Evolutionary conservation across 2,329 filamentous ascomycete genomes (phyloP).

Genomic region (Hortaea sp.): DNA sequence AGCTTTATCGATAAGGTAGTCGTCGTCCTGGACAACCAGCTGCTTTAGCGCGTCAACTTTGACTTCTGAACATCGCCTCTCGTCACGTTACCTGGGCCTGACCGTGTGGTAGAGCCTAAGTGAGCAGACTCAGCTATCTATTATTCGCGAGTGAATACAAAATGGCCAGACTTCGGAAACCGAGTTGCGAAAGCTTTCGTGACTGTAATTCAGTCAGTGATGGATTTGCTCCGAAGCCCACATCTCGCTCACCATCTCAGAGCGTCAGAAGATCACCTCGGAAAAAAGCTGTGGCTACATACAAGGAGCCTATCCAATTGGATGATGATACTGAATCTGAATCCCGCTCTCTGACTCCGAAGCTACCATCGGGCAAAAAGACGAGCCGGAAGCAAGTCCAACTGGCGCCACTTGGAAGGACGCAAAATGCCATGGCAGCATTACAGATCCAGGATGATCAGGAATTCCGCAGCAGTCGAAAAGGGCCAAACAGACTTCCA

Average conservation of each 20-base stretch:
- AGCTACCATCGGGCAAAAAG: not conserved
- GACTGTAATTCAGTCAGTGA: not conserved
- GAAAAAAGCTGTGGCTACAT: not conserved
- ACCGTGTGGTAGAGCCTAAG: too few relatives aligned
- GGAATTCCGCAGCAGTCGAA: not conserved
- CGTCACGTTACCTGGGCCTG: too few relatives aligned
- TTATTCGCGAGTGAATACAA: not conserved
- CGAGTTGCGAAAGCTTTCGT: conserved; percentile 1
- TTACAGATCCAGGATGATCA: not conserved
- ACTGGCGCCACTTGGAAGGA: not conserved
- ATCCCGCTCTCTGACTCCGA: not conserved
- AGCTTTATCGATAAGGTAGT: too few relatives aligned
- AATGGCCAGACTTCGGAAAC: conserved; percentile 3
- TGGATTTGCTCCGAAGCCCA: not conserved
- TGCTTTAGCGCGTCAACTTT: too few relatives aligned
- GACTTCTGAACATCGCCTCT: too few relatives aligned
- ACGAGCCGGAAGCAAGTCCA: not conserved
- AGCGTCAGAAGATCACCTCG: not conserved
- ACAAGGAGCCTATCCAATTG: not conserved
- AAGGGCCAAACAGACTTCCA: not conserved
- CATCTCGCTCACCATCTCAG: not conserved
- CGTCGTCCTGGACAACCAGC: too few relatives aligned
- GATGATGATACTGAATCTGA: not conserved
- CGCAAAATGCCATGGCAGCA: not conserved
- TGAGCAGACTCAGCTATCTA: too few relatives aligned